Conservation (phyloP, 495 filamentous ascomycete genomes). For the Penicillium bialowiezense region DNA sequence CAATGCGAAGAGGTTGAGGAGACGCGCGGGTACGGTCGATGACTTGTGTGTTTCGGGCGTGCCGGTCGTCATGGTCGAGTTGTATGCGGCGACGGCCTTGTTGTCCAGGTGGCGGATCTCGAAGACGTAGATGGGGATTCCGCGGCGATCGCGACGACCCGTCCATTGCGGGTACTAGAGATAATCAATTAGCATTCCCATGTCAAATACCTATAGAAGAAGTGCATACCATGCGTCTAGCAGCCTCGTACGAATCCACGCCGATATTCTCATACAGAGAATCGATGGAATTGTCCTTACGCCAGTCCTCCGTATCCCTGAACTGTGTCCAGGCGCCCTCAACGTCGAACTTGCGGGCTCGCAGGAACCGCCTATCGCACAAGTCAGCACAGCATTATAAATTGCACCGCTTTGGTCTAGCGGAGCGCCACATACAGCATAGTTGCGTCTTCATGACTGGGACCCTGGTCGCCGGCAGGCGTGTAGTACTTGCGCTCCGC, state of each 20-base stretch:
- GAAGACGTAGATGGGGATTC: conserved; percentile 87
- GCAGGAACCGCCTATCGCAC: conserved; percentile 68
- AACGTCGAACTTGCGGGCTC: conserved; percentile 71
- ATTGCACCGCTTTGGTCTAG: background rate
- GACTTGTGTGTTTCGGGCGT: conserved; percentile 57
- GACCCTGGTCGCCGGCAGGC: conserved; percentile 36
- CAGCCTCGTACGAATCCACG: conserved; percentile 75
- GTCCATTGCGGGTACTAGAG: conserved; percentile 88
- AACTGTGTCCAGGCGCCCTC: conserved; percentile 79
- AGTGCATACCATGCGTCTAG: conserved; percentile 64
- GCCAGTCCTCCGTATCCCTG: conserved; percentile 85
- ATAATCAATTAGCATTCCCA: background rate
- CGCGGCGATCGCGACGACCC: conserved; percentile 79
- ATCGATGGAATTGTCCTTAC: conserved; percentile 72
- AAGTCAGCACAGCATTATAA: background rate
- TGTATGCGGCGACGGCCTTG: conserved; percentile 77
- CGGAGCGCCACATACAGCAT: conserved; percentile 59
- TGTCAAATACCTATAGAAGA: background rate
- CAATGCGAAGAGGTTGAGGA: conserved; percentile 78
- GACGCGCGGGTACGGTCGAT: conserved; percentile 55
- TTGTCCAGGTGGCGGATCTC: conserved; percentile 77
- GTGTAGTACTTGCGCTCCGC: conserved; percentile 64
- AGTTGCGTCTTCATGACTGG: conserved; percentile 78
- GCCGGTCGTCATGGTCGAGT: conserved; percentile 53
- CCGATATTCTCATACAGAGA: conserved; percentile 75